phyloP scores from a whole-genome alignment of 495 filamentous ascomycete species.

The Aspergillus diversus region DNA sequence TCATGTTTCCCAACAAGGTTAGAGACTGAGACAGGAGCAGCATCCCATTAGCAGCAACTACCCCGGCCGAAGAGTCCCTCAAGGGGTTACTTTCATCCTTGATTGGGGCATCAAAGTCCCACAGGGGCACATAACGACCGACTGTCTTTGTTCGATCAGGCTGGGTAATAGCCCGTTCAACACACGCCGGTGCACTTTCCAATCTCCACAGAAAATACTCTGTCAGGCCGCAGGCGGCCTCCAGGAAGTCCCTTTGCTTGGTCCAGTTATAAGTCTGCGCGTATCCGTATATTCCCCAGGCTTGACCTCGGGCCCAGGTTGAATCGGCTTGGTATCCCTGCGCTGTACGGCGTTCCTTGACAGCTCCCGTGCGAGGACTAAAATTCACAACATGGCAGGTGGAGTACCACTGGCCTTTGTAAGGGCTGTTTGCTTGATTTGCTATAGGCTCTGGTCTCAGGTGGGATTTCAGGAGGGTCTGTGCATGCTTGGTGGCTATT shows the following conservation, averaged over 20 bases:
- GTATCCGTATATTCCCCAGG: conserved; percentile 52
- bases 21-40: conserved; percentile 37
- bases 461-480: conserved; percentile 22
- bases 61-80: conserved; percentile 43
- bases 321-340: conserved; percentile 47
- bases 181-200: conserved; percentile 15
- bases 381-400: conserved; percentile 49
- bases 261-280: conserved; percentile 50
- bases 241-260: conserved; percentile 38
- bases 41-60: conserved; percentile 47
- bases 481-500: conserved; percentile 45
- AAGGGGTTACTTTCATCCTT: conserved; percentile 20
- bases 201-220: conserved; percentile 44
- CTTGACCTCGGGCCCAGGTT: conserved; percentile 50
- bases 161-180: not conserved
- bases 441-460: not conserved
- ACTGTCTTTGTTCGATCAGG: not conserved
- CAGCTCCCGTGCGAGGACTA: conserved; percentile 31
- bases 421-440: not conserved
- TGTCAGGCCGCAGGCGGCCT: conserved; percentile 33
- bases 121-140: conserved; percentile 28
- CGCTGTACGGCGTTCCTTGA: conserved; percentile 39
- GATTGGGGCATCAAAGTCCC: conserved; percentile 48
- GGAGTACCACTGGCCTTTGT: conserved; percentile 14
- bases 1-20: not conserved